Evolutionary conservation across 345 rosid species (phyloP).

Genomic region (Toxicodendron radicans): DNA sequence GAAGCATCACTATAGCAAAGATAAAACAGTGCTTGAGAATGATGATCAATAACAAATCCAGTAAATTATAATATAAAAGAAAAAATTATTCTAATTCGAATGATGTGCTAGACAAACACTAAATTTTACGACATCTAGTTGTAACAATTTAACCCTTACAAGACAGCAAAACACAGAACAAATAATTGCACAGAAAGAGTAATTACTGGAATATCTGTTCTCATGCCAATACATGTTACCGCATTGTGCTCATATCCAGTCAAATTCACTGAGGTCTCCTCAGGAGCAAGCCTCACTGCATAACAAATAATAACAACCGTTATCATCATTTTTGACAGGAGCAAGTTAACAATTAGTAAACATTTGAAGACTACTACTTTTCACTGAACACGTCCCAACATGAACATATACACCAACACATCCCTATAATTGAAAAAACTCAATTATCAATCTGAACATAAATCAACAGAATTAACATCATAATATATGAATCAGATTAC

Average conservation of each 20-base stretch:
- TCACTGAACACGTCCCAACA: background rate
- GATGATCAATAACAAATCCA: background rate
- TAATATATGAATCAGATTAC: background rate
- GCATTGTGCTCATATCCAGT: slow-evolving; percentile 88
- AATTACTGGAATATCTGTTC: slow-evolving; percentile 73
- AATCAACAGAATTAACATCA: background rate
- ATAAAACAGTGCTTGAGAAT: background rate
- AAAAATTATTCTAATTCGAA: background rate
- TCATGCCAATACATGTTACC: slow-evolving; percentile 85
- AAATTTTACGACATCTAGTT: slow-evolving; percentile 1
- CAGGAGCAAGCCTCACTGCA: slow-evolving; percentile 96
- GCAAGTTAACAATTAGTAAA: slow-evolving; percentile 2
- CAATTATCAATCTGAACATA: background rate
- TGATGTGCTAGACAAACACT: slow-evolving; percentile 15
- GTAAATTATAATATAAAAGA: background rate
- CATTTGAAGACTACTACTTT: background rate
- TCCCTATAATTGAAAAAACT: background rate
- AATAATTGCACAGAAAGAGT: slow-evolving; percentile 13
- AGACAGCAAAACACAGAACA: slow-evolving; percentile 4
- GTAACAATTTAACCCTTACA: slow-evolving; percentile 9
- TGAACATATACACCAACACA: background rate
- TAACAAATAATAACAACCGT: background rate
- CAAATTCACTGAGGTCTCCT: slow-evolving; percentile 65
- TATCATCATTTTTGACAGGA: background rate
- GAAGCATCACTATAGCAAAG: background rate